A percentile compares a stretch with the other conserved stretches of the same genome.
phyloP scores from a whole-genome alignment of 768 basidiomycete genomes.

The Leucogyrophana mollusca region DNA sequence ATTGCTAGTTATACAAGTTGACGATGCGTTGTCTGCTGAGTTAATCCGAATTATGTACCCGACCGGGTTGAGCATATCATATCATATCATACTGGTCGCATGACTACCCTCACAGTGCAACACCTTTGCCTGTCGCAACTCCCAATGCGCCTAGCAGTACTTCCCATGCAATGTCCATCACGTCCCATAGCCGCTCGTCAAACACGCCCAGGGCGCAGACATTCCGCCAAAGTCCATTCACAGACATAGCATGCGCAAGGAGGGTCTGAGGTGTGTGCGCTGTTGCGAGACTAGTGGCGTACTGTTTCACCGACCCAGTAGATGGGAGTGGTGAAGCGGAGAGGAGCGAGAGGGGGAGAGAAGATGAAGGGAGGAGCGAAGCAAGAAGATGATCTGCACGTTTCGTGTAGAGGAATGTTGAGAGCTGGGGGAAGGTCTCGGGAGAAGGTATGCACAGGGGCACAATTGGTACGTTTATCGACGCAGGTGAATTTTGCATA shows the following conservation, averaged over 20 bases:
- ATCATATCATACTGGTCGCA: no score
- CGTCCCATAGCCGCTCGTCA: constrained; percentile 45
- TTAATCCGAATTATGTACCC: no score
- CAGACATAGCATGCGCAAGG: constrained; percentile 31
- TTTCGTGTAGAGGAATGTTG: constrained; percentile 68
- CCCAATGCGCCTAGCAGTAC: constrained; percentile 42
- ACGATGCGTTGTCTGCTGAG: no score
- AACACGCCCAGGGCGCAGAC: constrained; percentile 48
- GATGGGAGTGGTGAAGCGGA: no score
- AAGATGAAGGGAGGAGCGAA: constrained; percentile 53
- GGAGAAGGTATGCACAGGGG: constrained; percentile 71
- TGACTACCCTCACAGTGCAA: background rate
- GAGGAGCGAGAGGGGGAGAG: no score
- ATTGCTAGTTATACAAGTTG: no score
- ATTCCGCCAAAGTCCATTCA: constrained; percentile 54
- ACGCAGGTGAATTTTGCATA: constrained; percentile 10
- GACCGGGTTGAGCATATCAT: no score
- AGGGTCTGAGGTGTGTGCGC: constrained; percentile 23
- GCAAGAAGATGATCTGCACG: constrained; percentile 56
- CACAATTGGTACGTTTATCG: constrained; percentile 54
- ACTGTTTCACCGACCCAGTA: constrained; percentile 1
- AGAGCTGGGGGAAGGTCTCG: constrained; percentile 63
- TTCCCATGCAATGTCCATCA: constrained; percentile 51
- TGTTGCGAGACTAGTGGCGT: constrained; percentile 14
- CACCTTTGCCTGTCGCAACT: constrained; percentile 20